A percentile compares a stretch with the other conserved stretches of the same genome.
phyloP scores from a whole-genome alignment of 768 basidiomycete genomes.

The Suillus brevipes region DNA sequence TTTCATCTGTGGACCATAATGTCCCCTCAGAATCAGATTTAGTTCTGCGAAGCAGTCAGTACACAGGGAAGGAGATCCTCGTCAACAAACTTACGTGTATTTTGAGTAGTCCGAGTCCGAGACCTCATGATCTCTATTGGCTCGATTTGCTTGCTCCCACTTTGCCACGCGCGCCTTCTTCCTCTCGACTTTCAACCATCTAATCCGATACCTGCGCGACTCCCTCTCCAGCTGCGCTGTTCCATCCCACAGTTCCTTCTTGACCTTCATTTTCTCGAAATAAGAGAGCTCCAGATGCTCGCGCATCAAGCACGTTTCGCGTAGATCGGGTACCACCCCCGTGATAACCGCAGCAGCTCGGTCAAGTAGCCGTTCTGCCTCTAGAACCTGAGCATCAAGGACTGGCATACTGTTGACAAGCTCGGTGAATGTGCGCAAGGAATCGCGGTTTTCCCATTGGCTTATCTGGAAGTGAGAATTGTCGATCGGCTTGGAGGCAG shows the following conservation, averaged over 20 bases:
- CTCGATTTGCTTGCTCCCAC: slow-evolving; percentile 22
- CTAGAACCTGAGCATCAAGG: slow-evolving; percentile 23
- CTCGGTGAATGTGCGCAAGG: slow-evolving; percentile 27
- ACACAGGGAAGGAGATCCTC: neutral
- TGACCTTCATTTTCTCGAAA: slow-evolving; percentile 32
- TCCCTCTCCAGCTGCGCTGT: slow-evolving; percentile 25
- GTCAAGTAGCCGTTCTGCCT: slow-evolving; percentile 19
- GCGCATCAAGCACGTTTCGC: slow-evolving; percentile 23
- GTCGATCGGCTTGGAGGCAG: neutral
- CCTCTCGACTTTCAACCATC: slow-evolving; percentile 25
- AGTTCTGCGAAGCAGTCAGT: neutral
- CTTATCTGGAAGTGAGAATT: slow-evolving; percentile 14
- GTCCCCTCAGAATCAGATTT: slow-evolving; percentile 10
- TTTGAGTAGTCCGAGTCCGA: slow-evolving; percentile 21
- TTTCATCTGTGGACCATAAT: slow-evolving; percentile 8
- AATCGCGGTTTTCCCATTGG: slow-evolving; percentile 27
- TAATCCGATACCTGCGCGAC: slow-evolving; percentile 25
- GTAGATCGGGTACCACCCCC: slow-evolving; percentile 17
- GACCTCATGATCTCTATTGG: slow-evolving; percentile 11
- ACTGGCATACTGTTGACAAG: slow-evolving; percentile 23
- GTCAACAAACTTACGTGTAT: slow-evolving; percentile 23
- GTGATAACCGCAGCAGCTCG: slow-evolving; percentile 19
- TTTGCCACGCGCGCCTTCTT: slow-evolving; percentile 17
- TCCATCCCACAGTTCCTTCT: slow-evolving; percentile 33
- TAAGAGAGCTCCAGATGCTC: slow-evolving; percentile 27